Percentiles rank a stretch among this genome's conserved stretches.
These are phyloP conservation scores for Xenoacremonium recifei DNA, from an alignment of 2,329 filamentous ascomycete species.

Conservation along the genomic window DNA sequence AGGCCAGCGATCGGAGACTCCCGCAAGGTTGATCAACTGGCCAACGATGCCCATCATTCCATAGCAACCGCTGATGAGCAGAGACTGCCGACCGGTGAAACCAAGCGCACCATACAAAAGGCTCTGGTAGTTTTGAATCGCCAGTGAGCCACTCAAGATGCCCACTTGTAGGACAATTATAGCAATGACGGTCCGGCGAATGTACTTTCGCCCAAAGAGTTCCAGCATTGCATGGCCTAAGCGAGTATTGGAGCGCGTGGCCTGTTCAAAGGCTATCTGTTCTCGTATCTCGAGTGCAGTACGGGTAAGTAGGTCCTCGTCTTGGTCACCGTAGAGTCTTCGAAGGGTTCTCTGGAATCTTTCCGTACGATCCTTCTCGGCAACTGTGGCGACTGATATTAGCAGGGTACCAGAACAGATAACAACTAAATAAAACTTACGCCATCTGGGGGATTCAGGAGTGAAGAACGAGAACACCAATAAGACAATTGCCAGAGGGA, in stretches of 20 bases:
- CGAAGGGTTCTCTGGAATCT: slow-evolving; percentile 2
- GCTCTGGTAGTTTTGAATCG: slow-evolving; percentile 33
- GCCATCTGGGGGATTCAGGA: slow-evolving; percentile 26
- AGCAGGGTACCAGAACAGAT: too few relatives aligned
- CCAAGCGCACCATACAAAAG: slow-evolving; percentile 42
- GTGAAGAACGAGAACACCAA: slow-evolving; percentile 17
- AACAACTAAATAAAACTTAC: slow-evolving; percentile 12
- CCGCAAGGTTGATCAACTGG: slow-evolving; percentile 27
- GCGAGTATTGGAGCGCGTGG: not conserved
- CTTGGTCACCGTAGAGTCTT: not conserved
- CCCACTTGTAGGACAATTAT: slow-evolving; percentile 30
- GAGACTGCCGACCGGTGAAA: slow-evolving; percentile 44
- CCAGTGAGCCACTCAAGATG: slow-evolving; percentile 27
- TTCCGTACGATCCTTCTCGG: slow-evolving; percentile 10
- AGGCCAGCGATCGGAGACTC: slow-evolving; percentile 29
- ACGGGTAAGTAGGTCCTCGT: not conserved
- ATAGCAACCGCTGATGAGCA: slow-evolving; percentile 47
- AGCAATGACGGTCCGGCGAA: slow-evolving; percentile 25
- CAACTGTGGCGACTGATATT: not conserved
- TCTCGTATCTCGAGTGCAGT: not conserved
- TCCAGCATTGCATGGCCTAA: not conserved
- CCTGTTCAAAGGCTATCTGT: not conserved
- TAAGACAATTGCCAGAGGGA: slow-evolving; percentile 22
- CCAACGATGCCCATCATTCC: slow-evolving; percentile 32
- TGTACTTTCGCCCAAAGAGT: slow-evolving; percentile 27